phyloP scores from a whole-genome alignment of 768 basidiomycete genomes.

The Austroboletus festivus region DNA sequence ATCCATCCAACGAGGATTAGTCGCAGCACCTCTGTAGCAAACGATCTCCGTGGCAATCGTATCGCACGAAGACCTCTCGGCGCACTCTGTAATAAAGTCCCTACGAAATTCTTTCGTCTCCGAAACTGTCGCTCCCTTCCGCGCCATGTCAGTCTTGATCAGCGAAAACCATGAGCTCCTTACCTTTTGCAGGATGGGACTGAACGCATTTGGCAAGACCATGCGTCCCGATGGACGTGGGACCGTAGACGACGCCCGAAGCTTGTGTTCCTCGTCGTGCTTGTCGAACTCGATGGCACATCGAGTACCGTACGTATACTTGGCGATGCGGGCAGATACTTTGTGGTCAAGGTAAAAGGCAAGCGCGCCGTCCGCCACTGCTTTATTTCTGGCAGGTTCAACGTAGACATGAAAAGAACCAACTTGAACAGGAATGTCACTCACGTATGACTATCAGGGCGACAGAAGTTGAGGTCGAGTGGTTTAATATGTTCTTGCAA shows the following conservation, averaged over 20 bases:
- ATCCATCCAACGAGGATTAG: conserved; percentile 71
- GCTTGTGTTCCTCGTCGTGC: conserved; percentile 61
- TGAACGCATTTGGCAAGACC: conserved; percentile 78
- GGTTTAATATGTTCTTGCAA: conserved; percentile 64
- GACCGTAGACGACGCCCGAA: conserved; percentile 61
- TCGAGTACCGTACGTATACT: conserved; percentile 81
- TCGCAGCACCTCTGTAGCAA: conserved; percentile 77
- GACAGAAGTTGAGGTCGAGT: conserved; percentile 57
- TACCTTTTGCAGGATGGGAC: conserved; percentile 72
- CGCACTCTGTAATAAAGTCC: conserved; percentile 69
- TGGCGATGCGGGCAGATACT: conserved; percentile 77
- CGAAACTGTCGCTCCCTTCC: conserved; percentile 78
- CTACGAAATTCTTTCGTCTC: conserved; percentile 80
- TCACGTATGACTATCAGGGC: conserved; percentile 80
- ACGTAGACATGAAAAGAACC: no score
- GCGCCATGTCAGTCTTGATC: conserved; percentile 52
- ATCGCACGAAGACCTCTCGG: conserved; percentile 76
- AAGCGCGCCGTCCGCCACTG: conserved; percentile 80
- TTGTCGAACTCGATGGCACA: conserved; percentile 67
- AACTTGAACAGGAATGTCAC: conserved; percentile 25
- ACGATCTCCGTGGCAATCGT: conserved; percentile 84
- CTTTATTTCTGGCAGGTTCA: conserved; percentile 83
- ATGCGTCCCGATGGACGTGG: conserved; percentile 76
- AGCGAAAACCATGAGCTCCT: conserved; percentile 25
- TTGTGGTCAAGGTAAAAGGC: conserved; percentile 85